Base-by-base conservation (phyloP, 805 yeast genomes). In the Gaillardinia entomophila region DNA sequence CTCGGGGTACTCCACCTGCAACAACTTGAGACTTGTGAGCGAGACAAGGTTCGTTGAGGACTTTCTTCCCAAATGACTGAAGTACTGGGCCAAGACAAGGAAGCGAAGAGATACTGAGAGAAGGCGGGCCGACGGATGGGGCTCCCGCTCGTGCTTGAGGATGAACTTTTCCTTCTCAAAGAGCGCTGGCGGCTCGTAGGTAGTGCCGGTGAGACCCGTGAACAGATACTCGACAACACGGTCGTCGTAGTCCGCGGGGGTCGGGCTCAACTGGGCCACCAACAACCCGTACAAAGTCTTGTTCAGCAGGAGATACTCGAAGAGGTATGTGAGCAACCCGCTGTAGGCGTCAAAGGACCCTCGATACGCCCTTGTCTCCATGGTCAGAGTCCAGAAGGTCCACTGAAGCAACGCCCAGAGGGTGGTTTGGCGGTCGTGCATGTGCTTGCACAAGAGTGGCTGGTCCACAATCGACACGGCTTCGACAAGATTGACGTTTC, bases 221-320 rank as follows among this genome's bases (percentile, higher is more conserved):
- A 63, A 55, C 0, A 46, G 31, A 26, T 31, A 49, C 28, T 56
- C 62, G 7, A 51, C 50, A 6, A 49, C 44, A 7, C 62, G 37
- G 31, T 62, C 68, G 34, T 48, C 51, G 60, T 60, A 52, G 35
- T 53, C 49, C 4, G 22, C 27, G 14, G 40, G 40, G 10, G 35
- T 39, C 5, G 44, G 30, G 4, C 53, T 54, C 11, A 57, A 34
- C 16, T 50, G 60, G 6, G 35, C 14, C 20, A 61, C 34, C 6
- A 60, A 36, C 24, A n/a, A n/a, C n/a, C n/a, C n/a, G n/a, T n/a
- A n/a, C n/a, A n/a, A n/a, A n/a, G n/a, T n/a, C n/a, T n/a, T n/a
- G n/a, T n/a, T n/a, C n/a, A n/a, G n/a, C 6, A 10, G 10, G 10
- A 19, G 22, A 6, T 6, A 6, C 22, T 19, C 8, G 22, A 19